Evolutionary conservation across 1,139 yeast genomes (phyloP).

Genomic region (Candida sanyaensis): DNA sequence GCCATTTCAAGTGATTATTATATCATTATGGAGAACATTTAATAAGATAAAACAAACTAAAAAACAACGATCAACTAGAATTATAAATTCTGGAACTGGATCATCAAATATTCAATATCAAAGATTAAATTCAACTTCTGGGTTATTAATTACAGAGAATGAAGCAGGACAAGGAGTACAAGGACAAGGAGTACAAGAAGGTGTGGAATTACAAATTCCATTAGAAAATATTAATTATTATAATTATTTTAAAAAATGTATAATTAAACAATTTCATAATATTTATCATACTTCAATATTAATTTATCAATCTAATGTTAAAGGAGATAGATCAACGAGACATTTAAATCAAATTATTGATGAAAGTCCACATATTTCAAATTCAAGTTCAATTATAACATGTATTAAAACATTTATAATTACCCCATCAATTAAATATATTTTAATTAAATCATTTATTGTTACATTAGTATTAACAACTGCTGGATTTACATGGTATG

Average conservation of each 20-base stretch:
- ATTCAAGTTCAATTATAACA: conserved; percentile 37
- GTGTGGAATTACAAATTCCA: conserved; percentile 13
- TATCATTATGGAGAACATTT: conserved; percentile 48
- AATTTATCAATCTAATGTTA: conserved; percentile 43
- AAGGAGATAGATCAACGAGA: conserved; percentile 35
- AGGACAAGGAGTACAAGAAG: conserved; percentile 3
- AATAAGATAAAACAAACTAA: conserved; percentile 21
- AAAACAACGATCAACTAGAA: background rate
- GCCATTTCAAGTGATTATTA: conserved; percentile 65
- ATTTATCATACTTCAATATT: conserved; percentile 54
- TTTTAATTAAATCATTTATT: conserved; percentile 43
- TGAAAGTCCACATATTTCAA: conserved; percentile 43
- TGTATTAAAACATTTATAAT: conserved; percentile 36
- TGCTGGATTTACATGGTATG: conserved; percentile 87
- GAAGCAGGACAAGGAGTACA: background rate
- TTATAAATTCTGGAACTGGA: conserved; percentile 4
- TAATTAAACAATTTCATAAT: conserved; percentile 51
- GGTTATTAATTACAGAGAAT: conserved; percentile 28
- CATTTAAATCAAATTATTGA: conserved; percentile 39
- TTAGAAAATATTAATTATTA: conserved; percentile 19
- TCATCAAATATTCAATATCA: conserved; percentile 23
- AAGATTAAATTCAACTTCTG: conserved; percentile 29
- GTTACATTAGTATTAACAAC: conserved; percentile 62
- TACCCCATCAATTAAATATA: conserved; percentile 51
- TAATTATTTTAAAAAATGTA: conserved; percentile 42